Evolutionary conservation across 1,139 yeast genomes (phyloP), one percentile per base, ranked within the genome.

Genomic region (Sugiyamaella xylanicola): DNA sequence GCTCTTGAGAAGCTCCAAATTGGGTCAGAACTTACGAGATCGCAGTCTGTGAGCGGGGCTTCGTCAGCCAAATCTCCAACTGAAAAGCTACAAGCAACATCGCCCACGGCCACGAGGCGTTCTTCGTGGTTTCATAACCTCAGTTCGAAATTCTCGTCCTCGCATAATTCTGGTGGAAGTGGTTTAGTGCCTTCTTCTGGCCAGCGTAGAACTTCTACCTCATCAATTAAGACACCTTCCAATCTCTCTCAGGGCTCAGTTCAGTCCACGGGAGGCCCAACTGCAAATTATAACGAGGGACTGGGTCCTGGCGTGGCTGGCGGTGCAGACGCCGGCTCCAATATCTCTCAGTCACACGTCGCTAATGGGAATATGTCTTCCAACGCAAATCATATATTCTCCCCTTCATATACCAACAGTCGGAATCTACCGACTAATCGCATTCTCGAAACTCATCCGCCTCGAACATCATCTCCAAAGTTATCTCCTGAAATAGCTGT

Each of bases 391-490:
- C 41, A 45, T 17, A 9, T 32, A 5, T 40, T 32, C 27, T 46
- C 50, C 2, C 45, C 54, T 4, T 36, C 39, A 11, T 39, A 35
- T n/a, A 16, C 27, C n/a, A 44, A 19, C 45, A 49, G 29, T 17
- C 36, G 47, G 21, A 49, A 45, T 35, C 40, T 48, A 9, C 56
- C 56, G 3, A 42, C 52, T 21, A 48, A 43, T 29, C 43, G 49
- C 22, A 53, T 48, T 17, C 41, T 56, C 8, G 56, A 45, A 7
- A 51, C 46, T 2, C 56, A 56, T 15, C 51, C 66, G 7, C 59
- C 65, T 7, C 49, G 55, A 35, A 59, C 59, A 27, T 59, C 58
- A 1, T 57, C 65, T 4, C 62, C 59, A 8, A 54, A 58, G 36
- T 45, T 53, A 43, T 55, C 60, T 48, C 55, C 58, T 15, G 56